Conservation (phyloP, 169 alveolate species). For the Babesia divergens region DNA sequence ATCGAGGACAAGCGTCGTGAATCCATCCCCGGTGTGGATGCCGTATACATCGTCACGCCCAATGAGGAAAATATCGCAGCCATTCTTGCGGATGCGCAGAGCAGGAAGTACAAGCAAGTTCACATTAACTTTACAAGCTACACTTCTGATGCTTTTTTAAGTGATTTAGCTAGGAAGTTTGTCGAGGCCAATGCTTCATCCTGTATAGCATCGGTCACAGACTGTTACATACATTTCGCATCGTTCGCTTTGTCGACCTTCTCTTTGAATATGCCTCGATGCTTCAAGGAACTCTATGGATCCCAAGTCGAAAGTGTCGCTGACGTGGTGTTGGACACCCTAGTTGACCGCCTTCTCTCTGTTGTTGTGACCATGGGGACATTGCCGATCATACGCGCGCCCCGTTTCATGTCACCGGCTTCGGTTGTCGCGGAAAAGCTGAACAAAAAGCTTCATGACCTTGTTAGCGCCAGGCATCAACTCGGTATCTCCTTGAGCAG, state of each 20-base stretch:
- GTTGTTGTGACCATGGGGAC: constrained; percentile 77
- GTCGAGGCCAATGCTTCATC: constrained; percentile 75
- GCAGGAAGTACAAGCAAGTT: constrained; percentile 76
- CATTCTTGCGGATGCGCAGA: constrained; percentile 78
- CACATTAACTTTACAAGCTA: constrained; percentile 81
- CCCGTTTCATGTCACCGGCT: constrained; percentile 73
- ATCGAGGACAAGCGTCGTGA: constrained; percentile 70
- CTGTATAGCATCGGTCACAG: constrained; percentile 80
- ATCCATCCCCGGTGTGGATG: constrained; percentile 83
- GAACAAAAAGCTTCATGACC: constrained; percentile 70
- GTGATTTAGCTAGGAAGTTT: constrained; percentile 76
- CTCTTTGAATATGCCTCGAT: constrained; percentile 76
- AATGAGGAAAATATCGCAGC: constrained; percentile 64
- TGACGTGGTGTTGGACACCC: constrained; percentile 51
- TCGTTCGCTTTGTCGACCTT: constrained; percentile 76
- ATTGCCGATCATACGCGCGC: constrained; percentile 77
- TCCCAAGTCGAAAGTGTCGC: constrained; percentile 55
- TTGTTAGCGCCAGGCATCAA: constrained; percentile 60
- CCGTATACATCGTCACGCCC: constrained; percentile 74
- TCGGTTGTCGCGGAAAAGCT: constrained; percentile 75
- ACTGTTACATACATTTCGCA: constrained; percentile 81
- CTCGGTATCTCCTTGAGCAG: constrained; percentile 63
- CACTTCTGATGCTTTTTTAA: constrained; percentile 69
- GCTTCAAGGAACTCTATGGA: constrained; percentile 69
- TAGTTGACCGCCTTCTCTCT: constrained; percentile 77